Base-by-base conservation (phyloP, 2,329 filamentous ascomycete genomes). In the Plectosphaerella plurivora region DNA sequence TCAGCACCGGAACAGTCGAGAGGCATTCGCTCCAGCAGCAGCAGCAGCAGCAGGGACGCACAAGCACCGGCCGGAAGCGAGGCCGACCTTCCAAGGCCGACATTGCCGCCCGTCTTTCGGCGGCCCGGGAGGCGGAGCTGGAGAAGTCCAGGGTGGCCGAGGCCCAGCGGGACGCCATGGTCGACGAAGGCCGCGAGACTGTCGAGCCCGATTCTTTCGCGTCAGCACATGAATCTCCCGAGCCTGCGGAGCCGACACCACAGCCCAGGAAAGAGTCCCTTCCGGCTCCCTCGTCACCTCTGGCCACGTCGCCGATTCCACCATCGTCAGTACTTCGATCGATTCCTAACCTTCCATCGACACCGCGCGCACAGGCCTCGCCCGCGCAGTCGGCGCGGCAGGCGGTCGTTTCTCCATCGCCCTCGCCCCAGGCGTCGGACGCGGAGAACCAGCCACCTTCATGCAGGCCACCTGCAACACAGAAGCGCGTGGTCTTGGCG, bases 381-480 rank as follows among this genome's bases (percentile, higher is more conserved):
- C 73, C 78, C 1, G 73, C 73, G 0, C 70, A 73, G 2, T 73
- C 75, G 5, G 76, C 79, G 11, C 76, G 74, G 51, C 81, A 84
- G 56, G 67, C 81, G 12, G 80, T 70, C 1, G 59, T 81, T 6
- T 83, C 82, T 1, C 85, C 84, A 0, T 88, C 86, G 0, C 79
- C 80, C 16, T 88, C 88, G 1, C 86, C 86, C 0, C 88, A 90
- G 60, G 87, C 88, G 1, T 92, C 89, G 0, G 87, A 94, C 63
- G 87, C 87, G 0, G 89, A 94, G 66, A 93, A 93, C 59, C 84
- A 82, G 47, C 88, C 88, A 1, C 89, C 89, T 0, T 88, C 87
- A 1, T 84, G 84, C 5, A 81, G 76, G 50, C 81, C 79, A 2
- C 78, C 73, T 59, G 50, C 71, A 55, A 64, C 69, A 55, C 60